Percentiles rank a stretch among this genome's conserved stretches.
These are phyloP conservation scores for Lactarius sanguifluus DNA, from an alignment of 768 basidiomycete genomes.

Conservation along the genomic window DNA sequence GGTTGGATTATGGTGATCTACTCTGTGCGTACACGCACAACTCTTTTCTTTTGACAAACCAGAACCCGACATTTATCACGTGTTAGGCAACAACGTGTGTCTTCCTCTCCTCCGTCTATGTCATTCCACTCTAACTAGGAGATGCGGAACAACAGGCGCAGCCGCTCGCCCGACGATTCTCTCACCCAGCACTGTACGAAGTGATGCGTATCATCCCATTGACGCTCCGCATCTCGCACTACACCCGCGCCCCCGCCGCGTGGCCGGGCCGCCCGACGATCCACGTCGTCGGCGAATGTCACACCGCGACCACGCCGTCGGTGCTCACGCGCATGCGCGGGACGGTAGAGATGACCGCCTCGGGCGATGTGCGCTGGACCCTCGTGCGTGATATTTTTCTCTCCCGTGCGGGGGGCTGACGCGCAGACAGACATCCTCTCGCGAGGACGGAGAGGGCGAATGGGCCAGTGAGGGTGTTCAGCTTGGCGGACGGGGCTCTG, in stretches of 20 bases:
- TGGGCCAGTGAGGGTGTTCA: conserved; percentile 61
- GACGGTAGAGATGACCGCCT: conserved; percentile 48
- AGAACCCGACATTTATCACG: too few relatives aligned
- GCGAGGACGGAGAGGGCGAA: conserved; percentile 39
- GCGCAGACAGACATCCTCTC: conserved; percentile 26
- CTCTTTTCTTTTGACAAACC: neutral
- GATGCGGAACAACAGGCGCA: conserved; percentile 6
- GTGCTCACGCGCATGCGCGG: conserved; percentile 44
- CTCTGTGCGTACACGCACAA: conserved; percentile 41
- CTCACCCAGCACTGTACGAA: conserved; percentile 39
- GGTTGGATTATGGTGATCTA: conserved; percentile 58
- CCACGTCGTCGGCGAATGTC: conserved; percentile 45
- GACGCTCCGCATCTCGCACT: conserved; percentile 41
- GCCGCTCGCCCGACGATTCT: conserved; percentile 35
- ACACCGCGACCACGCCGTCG: conserved; percentile 42
- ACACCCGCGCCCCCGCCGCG: conserved; percentile 31
- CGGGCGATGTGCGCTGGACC: conserved; percentile 52
- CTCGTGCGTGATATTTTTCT: conserved; percentile 38
- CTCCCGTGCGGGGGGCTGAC: neutral
- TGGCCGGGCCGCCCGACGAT: conserved; percentile 48
- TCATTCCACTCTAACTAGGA: neutral
- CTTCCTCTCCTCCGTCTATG: neutral
- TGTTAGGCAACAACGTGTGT: conserved; percentile 43
- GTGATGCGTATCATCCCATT: conserved; percentile 55
- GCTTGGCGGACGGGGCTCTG: conserved; percentile 54